Conservation (phyloP, 1,139 yeast species). For the Lodderomyces orthopsilosis region DNA sequence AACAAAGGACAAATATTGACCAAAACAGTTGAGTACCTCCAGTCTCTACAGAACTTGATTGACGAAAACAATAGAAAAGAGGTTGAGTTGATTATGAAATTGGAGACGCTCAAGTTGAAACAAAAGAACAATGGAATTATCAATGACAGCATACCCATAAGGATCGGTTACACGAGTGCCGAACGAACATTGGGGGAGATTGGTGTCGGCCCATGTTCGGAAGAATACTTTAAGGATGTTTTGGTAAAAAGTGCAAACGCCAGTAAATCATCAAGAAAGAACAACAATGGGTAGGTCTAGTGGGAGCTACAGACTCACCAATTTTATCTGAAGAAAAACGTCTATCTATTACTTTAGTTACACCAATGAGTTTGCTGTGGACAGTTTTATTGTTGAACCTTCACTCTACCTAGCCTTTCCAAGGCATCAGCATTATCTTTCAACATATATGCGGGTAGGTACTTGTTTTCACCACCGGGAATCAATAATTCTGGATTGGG, state of each 20-base stretch:
- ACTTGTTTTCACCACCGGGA: slow-evolving; percentile 18
- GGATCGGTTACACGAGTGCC: slow-evolving; percentile 64
- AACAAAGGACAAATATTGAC: slow-evolving; percentile 89
- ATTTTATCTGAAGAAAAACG: neutral
- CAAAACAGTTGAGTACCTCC: slow-evolving; percentile 81
- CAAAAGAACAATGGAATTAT: slow-evolving; percentile 12
- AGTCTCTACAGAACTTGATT: slow-evolving; percentile 67
- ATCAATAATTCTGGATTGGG: slow-evolving; percentile 58
- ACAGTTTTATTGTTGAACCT: slow-evolving; percentile 7
- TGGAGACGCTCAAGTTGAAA: slow-evolving; percentile 52
- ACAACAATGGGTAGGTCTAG: neutral
- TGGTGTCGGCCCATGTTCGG: slow-evolving; percentile 78
- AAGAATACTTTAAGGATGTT: slow-evolving; percentile 39
- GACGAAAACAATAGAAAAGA: slow-evolving; percentile 78
- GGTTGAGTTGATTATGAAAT: slow-evolving; percentile 63
- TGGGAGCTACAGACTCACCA: too few species aligned
- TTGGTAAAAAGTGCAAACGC: slow-evolving; percentile 32
- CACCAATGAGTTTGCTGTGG: neutral
- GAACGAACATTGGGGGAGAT: slow-evolving; percentile 73
- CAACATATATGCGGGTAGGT: slow-evolving; percentile 65
- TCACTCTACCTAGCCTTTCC: slow-evolving; percentile 37
- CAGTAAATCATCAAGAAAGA: slow-evolving; percentile 21
- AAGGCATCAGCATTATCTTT: slow-evolving; percentile 59
- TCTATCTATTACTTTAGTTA: neutral
- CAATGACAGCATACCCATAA: slow-evolving; percentile 37